Evolutionary conservation across 768 basidiomycete genomes (phyloP), one percentile per base, ranked within the genome.

Genomic region (Auricularia sp.): DNA sequence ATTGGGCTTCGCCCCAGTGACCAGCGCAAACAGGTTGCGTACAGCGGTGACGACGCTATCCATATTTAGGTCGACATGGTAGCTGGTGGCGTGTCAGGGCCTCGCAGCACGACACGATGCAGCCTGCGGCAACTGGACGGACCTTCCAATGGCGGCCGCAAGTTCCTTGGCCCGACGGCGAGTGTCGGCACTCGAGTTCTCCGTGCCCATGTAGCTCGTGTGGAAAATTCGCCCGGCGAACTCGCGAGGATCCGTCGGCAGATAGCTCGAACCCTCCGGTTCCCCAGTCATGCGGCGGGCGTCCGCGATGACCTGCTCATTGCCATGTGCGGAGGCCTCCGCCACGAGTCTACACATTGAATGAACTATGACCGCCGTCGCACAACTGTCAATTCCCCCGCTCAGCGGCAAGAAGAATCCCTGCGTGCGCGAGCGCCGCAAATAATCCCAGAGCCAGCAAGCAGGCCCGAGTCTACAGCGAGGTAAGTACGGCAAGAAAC

Each of bases 391-490:
- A 64, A 99, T 93, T 16, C 97, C 97, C 8, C 97, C 96, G 65
- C 92, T 94, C 14, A 99, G 81, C 0, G 97, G 96, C 24, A 98
- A 77, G 71, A 98, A 98, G 77, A 95, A 98, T 2, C 97, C 97
- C 68, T 94, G 91, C 0, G 89, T 93, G 8, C 92, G 81, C 4
- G 96, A 98, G 54, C 97, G 86, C 44, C 97, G 83, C 36, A 99
- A 85, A 72, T 98, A 99, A 73, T 99, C 97, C 97, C 97, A 99
- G n/a, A 99, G 80, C 97, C 97, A 99, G 72, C 97, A 98, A 16
- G 96, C 97, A 6, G 97, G 97, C 3, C 97, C 97, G 2, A 98
- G 79, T 2, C 96, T 98, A 67, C 34, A 58, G 11, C 4, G 18
- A 18, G 54, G 34, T 33, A 62, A 21, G n/a, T 29, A 29, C 29